These are phyloP conservation scores for Paramecium sonneborni DNA, from an alignment of 73 alveolate genomes.

Conservation along the genomic window DNA sequence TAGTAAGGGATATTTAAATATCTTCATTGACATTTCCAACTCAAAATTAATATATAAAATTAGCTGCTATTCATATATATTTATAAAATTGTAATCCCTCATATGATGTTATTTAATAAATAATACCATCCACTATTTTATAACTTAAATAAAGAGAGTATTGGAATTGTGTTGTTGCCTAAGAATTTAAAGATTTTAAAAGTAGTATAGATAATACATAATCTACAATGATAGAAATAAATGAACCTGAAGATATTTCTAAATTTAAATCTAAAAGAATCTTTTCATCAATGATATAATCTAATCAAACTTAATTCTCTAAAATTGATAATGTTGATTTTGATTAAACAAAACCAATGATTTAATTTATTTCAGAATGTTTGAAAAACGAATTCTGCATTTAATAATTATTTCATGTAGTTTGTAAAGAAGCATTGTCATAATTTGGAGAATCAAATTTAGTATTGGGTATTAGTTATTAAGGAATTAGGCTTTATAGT, in stretches of 20 bases:
- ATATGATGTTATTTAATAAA: background rate
- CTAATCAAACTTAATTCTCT: background rate
- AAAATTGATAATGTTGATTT: background rate
- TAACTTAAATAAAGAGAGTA: background rate
- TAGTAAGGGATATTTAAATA: background rate
- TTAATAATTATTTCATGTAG: no score
- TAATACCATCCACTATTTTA: background rate
- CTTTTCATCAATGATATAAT: background rate
- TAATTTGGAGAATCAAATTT: background rate
- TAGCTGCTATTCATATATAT: conserved; percentile 28
- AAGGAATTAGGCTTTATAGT: background rate
- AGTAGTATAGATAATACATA: background rate
- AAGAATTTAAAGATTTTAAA: background rate
- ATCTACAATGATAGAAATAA: background rate
- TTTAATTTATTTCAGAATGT: background rate
- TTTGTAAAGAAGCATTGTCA: background rate
- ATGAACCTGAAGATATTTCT: background rate
- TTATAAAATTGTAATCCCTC: background rate
- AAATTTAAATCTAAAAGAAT: background rate
- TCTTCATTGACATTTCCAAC: background rate
- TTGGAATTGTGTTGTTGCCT: background rate
- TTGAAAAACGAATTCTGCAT: background rate
- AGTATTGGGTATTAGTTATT: background rate
- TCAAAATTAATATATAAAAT: background rate
- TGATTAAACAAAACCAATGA: background rate